phyloP scores from a whole-genome alignment of 1,139 yeast species.

The Scheffersomyces insectosa region DNA sequence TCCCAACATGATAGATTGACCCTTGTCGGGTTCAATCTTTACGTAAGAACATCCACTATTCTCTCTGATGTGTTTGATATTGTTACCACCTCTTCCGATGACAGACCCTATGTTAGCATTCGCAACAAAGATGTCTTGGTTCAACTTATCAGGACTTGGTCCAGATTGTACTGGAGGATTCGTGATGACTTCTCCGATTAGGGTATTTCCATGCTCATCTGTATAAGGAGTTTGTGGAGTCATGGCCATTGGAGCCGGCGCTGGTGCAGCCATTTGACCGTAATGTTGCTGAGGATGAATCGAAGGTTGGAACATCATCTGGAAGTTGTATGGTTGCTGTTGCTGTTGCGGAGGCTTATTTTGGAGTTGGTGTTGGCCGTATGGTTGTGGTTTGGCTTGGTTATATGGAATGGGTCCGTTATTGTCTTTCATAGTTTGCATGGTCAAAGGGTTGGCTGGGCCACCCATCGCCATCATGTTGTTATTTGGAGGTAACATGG shows the following conservation, averaged over 20 bases:
- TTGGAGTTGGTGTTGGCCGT: constrained; percentile 7
- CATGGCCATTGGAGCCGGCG: constrained; percentile 16
- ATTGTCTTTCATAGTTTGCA: constrained; percentile 18
- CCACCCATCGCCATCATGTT: constrained; percentile 16
- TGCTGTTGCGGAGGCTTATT: constrained; percentile 12
- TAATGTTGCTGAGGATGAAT: constrained; percentile 38
- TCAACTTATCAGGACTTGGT: constrained; percentile 45
- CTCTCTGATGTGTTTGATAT: constrained; percentile 76
- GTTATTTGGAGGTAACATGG: constrained; percentile 17
- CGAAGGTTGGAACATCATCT: constrained; percentile 46
- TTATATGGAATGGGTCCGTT: constrained; percentile 13
- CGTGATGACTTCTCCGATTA: constrained; percentile 47
- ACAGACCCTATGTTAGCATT: constrained; percentile 79
- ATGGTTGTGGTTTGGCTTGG: constrained; percentile 9
- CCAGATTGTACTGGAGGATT: constrained; percentile 41
- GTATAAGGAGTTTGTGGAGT: constrained; percentile 41
- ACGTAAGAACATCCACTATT: constrained; percentile 74
- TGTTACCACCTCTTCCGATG: constrained; percentile 85
- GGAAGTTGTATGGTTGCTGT: constrained; percentile 38
- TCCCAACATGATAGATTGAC: constrained; percentile 48
- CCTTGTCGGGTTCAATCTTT: constrained; percentile 58
- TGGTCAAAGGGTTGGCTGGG: constrained; percentile 13
- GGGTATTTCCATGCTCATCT: constrained; percentile 48
- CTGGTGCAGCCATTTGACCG: constrained; percentile 16
- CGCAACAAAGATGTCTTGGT: constrained; percentile 75